Percentiles rank a stretch among this genome's conserved stretches.
These are phyloP conservation scores for Trametes cingulata DNA, from an alignment of 768 basidiomycete genomes.

Conservation along the genomic window DNA sequence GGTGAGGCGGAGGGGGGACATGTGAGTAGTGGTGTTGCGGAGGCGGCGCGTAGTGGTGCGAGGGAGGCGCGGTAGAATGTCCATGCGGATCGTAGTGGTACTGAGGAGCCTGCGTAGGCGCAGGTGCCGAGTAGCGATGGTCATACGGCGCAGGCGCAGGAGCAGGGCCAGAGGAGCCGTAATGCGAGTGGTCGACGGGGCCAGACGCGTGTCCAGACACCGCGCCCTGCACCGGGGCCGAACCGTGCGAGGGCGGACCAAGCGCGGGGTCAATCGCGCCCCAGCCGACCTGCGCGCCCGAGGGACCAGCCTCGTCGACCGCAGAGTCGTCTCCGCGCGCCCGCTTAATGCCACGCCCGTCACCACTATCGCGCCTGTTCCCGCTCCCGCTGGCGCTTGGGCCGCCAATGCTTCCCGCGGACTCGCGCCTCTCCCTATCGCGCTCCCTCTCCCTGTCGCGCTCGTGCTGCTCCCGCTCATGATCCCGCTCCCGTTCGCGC, in stretches of 20 bases:
- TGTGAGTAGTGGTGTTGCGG: conserved; percentile 31
- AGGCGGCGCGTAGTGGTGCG: conserved; percentile 27
- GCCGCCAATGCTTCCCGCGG: conserved; percentile 7
- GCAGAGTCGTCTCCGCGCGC: conserved; percentile 30
- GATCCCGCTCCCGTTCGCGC: conserved; percentile 18
- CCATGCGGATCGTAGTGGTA: conserved; percentile 29
- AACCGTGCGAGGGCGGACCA: conserved; percentile 23
- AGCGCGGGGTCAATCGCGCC: conserved; percentile 34
- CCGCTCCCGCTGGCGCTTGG: conserved; percentile 8
- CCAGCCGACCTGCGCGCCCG: conserved; percentile 20
- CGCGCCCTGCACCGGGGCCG: conserved; percentile 10
- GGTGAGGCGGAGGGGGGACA: conserved; percentile 21
- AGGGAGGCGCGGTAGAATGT: conserved; percentile 23
- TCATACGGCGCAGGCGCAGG: conserved; percentile 24
- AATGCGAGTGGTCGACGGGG: conserved; percentile 17
- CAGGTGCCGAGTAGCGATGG: conserved; percentile 23
- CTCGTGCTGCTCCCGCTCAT: conserved; percentile 10
- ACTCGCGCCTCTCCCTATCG: conserved; percentile 25
- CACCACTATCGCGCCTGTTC: conserved; percentile 20
- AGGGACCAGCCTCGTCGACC: conserved; percentile 23
- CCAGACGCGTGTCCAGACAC: conserved; percentile 10
- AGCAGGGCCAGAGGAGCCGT: conserved; percentile 15
- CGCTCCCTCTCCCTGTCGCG: conserved; percentile 22
- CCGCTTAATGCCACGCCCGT: conserved; percentile 28
- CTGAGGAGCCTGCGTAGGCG: conserved; percentile 19